These are phyloP conservation scores for Rhipidocladum racemiflorum DNA, from an alignment of 176 grass and related monocot genomes.

Conservation along the genomic window DNA sequence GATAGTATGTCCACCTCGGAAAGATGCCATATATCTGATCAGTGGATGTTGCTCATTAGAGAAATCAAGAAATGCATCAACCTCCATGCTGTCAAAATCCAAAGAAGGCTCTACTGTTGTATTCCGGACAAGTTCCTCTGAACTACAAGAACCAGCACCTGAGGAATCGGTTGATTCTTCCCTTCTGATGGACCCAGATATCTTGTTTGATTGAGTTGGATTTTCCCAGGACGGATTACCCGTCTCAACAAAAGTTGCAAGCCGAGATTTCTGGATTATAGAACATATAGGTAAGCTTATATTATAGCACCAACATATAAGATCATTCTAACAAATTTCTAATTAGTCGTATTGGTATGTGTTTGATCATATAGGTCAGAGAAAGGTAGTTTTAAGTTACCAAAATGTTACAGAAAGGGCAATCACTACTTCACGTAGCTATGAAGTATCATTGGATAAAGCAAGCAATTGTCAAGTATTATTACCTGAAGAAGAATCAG, in stretches of 20 bases:
- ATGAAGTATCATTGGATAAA: conserved; percentile 35
- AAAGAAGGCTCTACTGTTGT: conserved; percentile 46
- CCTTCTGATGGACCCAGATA: conserved; percentile 34
- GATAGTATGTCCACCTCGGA: conserved; percentile 33
- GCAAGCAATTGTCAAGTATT: conserved; percentile 17
- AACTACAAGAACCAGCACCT: conserved; percentile 39
- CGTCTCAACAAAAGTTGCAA: conserved; percentile 90
- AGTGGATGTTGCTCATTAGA: conserved; percentile 59
- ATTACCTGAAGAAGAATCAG: conserved; percentile 97
- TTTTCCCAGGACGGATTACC: conserved; percentile 81
- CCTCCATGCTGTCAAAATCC: conserved; percentile 59
- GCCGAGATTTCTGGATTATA: conserved; percentile 79
- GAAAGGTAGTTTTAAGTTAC: conserved; percentile 23
- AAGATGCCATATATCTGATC: conserved; percentile 53
- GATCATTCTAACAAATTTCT: neutral
- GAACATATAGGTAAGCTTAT: conserved; percentile 25
- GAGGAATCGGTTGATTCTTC: conserved; percentile 40
- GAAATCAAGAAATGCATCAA: conserved; percentile 53
- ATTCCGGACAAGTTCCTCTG: conserved; percentile 37
- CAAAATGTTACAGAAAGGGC: conserved; percentile 14
- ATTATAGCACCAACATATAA: conserved; percentile 23
- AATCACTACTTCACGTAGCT: conserved; percentile 15
- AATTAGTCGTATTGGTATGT: neutral
- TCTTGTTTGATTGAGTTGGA: conserved; percentile 32
- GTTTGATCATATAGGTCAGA: neutral